A percentile compares a stretch with the other conserved stretches of the same genome.
Conservation (phyloP, 2,329 filamentous ascomycete genomes). For the Aspergillus glaucus region DNA sequence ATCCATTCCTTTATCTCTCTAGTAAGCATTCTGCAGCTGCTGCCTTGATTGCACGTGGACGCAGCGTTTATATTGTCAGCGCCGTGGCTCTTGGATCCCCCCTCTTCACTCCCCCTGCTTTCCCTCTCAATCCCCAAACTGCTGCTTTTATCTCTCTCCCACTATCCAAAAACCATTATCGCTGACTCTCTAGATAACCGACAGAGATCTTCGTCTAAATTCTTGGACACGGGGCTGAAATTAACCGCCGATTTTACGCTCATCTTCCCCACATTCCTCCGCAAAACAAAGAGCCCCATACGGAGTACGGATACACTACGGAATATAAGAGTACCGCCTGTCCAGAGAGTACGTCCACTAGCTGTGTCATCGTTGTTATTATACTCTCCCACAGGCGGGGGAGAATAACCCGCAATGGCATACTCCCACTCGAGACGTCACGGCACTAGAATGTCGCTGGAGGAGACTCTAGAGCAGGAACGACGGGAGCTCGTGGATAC, state of each 20-base stretch:
- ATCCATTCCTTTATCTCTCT: neutral
- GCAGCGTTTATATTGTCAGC: neutral
- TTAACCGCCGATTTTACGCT: neutral
- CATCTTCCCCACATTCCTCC: neutral
- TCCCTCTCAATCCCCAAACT: neutral
- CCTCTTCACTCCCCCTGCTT: neutral
- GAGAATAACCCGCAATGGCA: neutral
- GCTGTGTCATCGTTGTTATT: neutral
- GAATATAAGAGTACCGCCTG: neutral
- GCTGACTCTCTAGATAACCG: neutral
- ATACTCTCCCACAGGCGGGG: conserved; percentile 11
- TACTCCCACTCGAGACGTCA: neutral
- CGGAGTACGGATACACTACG: neutral
- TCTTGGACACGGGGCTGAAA: neutral
- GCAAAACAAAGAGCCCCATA: neutral
- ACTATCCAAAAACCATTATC: neutral
- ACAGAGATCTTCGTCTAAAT: neutral
- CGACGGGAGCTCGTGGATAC: conserved; percentile 65
- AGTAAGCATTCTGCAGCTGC: neutral
- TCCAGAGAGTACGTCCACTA: too few species aligned
- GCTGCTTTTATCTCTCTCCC: neutral
- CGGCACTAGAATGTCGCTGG: conserved; percentile 40
- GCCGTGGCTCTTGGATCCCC: neutral
- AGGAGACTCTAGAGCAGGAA: conserved; percentile 71
- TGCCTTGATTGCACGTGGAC: neutral